Conservation (phyloP, 1,284 basidiomycete genomes). For the Marasmius oreades region DNA sequence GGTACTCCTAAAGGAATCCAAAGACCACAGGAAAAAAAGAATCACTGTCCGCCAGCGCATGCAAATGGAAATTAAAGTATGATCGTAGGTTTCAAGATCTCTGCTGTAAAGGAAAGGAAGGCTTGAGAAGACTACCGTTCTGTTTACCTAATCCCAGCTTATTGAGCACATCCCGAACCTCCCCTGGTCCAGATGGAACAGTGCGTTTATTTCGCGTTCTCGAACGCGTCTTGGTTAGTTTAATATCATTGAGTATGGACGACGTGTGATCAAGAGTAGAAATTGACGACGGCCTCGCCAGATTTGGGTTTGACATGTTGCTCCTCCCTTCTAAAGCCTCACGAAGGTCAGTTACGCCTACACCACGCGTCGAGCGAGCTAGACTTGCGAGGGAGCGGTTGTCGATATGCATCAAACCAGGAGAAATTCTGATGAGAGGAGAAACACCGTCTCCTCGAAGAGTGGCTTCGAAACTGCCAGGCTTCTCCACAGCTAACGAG, state of each 20-base stretch:
- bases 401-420: conserved; percentile 83
- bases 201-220: conserved; percentile 49
- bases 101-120: conserved; percentile 58
- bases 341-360: conserved; percentile 83
- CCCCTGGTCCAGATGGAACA: conserved; percentile 53
- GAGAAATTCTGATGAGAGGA: conserved; percentile 74
- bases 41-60: too few relatives aligned
- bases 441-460: conserved; percentile 63
- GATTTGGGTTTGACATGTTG: conserved; percentile 72
- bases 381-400: conserved; percentile 82
- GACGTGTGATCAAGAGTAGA: conserved; percentile 71
- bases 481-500: conserved; percentile 55
- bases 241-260: conserved; percentile 39
- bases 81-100: not conserved
- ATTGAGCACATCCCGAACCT: conserved; percentile 75
- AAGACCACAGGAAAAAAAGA: not conserved
- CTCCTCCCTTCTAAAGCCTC: conserved; percentile 82
- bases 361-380: conserved; percentile 66
- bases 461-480: conserved; percentile 51
- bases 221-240: conserved; percentile 47
- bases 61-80: not conserved
- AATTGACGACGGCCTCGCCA: conserved; percentile 61
- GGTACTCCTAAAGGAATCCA: not conserved
- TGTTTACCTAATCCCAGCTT: conserved; percentile 74
- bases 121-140: conserved; percentile 59